Base-by-base conservation (phyloP, 495 filamentous ascomycete genomes). In the Clohesyomyces aquaticus region DNA sequence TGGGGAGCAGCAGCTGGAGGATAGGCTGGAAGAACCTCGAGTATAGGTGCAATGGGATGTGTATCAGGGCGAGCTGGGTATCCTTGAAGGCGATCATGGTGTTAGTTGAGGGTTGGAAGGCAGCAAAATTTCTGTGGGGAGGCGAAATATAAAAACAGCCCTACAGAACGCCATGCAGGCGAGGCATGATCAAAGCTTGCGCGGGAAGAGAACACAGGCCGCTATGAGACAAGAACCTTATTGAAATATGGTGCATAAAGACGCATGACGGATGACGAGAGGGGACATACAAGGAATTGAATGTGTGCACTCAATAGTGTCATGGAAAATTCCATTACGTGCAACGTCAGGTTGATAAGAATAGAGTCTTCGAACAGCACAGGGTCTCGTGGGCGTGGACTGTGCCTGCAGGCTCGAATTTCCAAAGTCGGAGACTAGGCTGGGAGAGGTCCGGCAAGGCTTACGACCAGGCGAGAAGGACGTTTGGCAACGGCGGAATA, bases 1-100 rank as follows among this genome's bases (percentile, higher is more conserved):
- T 81, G 32, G 87, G 88, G 41, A 96, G 87, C 27, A 97, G 83
- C n/a, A 97, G 80, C 69, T 85, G 83, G 18, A 96, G 79, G 51
- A 98, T 90, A 0, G 92, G 83, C 69, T 94, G 88, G 38, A 96
- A 78, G 71, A 96, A 91, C 61, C 80, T 83, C 1, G 88, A 81
- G 72, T 97, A 97, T 32, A 93, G 80, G 27, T 86, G 78, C 49
- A 96, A 75, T 1, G 94, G 93, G 54, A 98, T 95, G 74, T 96
- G 93, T 63, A 98, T 91, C 55, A 98, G 81, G 70, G 85, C 91
- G 65, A 97, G 80, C 54, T 85, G 85, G 66, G 91, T 91, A 66
- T 96, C 91, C 94, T 98, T 79, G 57, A 70, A 55, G 58, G 52
- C 28, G 46, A 73, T 65, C 70, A 72, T 71, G 55, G 27, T 63